Evolutionary conservation across 2,329 filamentous ascomycete species (phyloP), one percentile per base, ranked within the genome.

Genomic region (Aspergillus udagawae): DNA sequence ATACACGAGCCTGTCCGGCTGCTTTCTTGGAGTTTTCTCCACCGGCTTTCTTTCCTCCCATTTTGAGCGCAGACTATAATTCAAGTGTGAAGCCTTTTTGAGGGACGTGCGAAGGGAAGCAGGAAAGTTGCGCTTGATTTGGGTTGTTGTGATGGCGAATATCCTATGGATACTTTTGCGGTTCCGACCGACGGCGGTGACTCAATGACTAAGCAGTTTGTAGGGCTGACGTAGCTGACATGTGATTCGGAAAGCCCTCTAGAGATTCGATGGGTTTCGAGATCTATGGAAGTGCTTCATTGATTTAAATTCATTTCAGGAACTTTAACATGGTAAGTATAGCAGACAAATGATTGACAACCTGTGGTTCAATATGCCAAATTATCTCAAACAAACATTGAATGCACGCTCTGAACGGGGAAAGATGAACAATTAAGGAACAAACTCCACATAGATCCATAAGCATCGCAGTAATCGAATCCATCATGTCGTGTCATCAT

Each of bases 1-100:
- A 59, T 70, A 77, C 77, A 54, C 73, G 76, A 59, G 92, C 92
- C 75, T 97, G 91, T 63, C 93, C 94, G 8, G 88, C 85, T 2
- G 79, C 91, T 80, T 97, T 97, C 79, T 96, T 97, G 74, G 83
- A 88, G 77, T 89, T 91, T 62, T 95, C 92, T 54, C 79, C 83
- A 54, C 69, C 77, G 58, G 65, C 75, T 69, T 81, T 84, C 75
- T 90, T 92, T 76, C 90, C 91, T 66, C 81, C 87, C 89, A 92
- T 92, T 63, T 63, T 79, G 58, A 12, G 29, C 21, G n/a, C 3
- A 12, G 1, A 21, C 3, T 44, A 44, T 44, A 23, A 44, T 1
- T 44, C 41, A 6, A 44, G 17, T 10, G 21, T 44, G n/a, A 44
- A 44, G 4, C 0, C 9, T 21, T 12, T 44, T 5, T 38, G 5